These are phyloP conservation scores for Cucurbita moschata DNA, from an alignment of 306 rosid species.

Conservation along the genomic window DNA sequence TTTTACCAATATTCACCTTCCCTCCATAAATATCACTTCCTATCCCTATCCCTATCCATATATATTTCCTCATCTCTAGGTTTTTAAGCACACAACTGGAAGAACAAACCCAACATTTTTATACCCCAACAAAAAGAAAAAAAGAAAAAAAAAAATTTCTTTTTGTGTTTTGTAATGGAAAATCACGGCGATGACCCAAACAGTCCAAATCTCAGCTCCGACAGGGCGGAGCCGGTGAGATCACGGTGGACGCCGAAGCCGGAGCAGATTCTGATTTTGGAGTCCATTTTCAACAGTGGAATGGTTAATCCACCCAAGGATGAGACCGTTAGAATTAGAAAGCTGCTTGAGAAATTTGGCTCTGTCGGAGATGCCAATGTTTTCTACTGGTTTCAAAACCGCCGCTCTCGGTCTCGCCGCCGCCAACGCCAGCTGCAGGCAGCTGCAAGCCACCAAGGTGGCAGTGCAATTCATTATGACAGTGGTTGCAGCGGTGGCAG, in stretches of 20 bases:
- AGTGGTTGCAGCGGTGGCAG: background rate
- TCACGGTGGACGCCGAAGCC: slow-evolving; percentile 94
- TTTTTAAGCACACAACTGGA: background rate
- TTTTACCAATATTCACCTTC: background rate
- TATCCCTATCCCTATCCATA: background rate
- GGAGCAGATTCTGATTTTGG: slow-evolving; percentile 78
- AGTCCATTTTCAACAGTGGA: slow-evolving; percentile 95
- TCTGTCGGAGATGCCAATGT: slow-evolving; percentile 81
- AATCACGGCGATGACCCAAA: slow-evolving; percentile 23
- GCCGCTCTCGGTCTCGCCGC: slow-evolving; percentile 89
- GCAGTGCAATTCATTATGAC: slow-evolving; percentile 30
- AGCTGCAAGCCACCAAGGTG: slow-evolving; percentile 13
- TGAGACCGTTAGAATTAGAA: slow-evolving; percentile 66
- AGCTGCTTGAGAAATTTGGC: slow-evolving; percentile 76
- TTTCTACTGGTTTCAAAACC: slow-evolving; percentile 97
- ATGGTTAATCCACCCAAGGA: slow-evolving; percentile 90
- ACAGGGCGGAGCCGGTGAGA: slow-evolving; percentile 56
- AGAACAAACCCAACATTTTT: background rate
- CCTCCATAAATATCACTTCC: background rate
- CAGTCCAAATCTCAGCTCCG: slow-evolving; percentile 28
- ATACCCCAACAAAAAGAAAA: background rate
- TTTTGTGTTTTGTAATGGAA: slow-evolving; percentile 31
- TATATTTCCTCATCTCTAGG: background rate
- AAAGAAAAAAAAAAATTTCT: background rate
- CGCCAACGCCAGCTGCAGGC: slow-evolving; percentile 80